Conservation (phyloP, 192 early-diverging fungal species). For the Phycomyces blakesleeanus region DNA sequence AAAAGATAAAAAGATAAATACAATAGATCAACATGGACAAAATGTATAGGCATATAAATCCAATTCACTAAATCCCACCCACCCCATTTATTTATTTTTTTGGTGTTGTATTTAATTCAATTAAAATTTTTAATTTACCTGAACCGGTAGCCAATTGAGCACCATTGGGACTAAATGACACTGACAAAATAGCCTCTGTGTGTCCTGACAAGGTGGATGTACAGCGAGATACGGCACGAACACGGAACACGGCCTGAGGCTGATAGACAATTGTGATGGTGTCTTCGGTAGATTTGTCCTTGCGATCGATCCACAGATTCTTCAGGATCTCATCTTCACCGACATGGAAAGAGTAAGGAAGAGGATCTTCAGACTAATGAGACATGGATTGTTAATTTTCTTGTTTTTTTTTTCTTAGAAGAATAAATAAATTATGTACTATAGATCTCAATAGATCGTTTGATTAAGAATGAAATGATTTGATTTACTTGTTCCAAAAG, state of each 20-base stretch:
- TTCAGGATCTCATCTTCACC: slow-evolving; percentile 78
- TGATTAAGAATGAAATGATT: too few relatives aligned
- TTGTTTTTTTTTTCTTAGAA: too few relatives aligned
- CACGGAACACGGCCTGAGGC: slow-evolving; percentile 94
- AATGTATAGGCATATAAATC: neutral
- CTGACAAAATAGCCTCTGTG: slow-evolving; percentile 89
- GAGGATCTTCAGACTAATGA: slow-evolving; percentile 74
- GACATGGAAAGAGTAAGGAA: slow-evolving; percentile 93
- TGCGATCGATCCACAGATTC: slow-evolving; percentile 70
- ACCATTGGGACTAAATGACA: slow-evolving; percentile 89
- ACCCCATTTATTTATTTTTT: neutral
- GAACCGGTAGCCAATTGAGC: slow-evolving; percentile 90
- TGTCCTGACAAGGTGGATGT: slow-evolving; percentile 83
- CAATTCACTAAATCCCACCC: neutral
- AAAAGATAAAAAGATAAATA: too few relatives aligned
- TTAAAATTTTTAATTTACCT: too few relatives aligned
- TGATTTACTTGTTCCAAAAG: slow-evolving; percentile 75
- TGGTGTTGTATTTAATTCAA: too few relatives aligned
- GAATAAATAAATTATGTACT: slow-evolving; percentile 5
- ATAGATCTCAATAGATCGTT: neutral
- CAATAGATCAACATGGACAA: neutral
- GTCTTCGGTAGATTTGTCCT: slow-evolving; percentile 82
- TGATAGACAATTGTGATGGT: slow-evolving; percentile 87
- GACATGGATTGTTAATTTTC: too few relatives aligned
- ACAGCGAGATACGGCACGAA: slow-evolving; percentile 91